Percentiles rank a stretch among this genome's conserved stretches.
phyloP scores from a whole-genome alignment of 176 grass and related monocot genomes.

The Avena atlantica region DNA sequence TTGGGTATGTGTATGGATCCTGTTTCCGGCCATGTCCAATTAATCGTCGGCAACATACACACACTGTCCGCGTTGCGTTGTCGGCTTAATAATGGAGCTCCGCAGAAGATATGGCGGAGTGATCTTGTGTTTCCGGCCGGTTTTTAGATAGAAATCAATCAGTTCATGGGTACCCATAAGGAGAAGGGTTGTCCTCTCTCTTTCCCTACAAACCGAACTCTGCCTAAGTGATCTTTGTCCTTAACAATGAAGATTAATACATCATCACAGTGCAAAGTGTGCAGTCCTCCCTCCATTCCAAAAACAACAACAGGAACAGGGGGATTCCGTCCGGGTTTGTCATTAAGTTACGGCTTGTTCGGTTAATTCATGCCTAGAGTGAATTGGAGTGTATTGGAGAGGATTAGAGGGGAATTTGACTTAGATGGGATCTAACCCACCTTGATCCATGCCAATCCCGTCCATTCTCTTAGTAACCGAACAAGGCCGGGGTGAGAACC shows the following conservation, averaged over 20 bases:
- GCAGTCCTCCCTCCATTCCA: neutral
- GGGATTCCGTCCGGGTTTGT: too few species aligned
- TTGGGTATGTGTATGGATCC: neutral
- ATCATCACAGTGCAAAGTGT: neutral
- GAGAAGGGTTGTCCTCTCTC: neutral
- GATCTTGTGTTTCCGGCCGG: neutral
- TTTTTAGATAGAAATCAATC: neutral
- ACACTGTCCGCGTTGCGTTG: slow-evolving; percentile 6
- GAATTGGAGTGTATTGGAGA: too few species aligned
- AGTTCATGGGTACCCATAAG: neutral
- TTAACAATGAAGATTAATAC: neutral
- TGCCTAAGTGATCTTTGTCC: neutral
- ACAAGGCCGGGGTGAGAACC: too few species aligned
- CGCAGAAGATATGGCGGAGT: neutral
- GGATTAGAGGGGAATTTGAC: too few species aligned
- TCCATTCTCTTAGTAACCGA: too few species aligned
- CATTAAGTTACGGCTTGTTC: too few species aligned
- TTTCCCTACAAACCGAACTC: neutral
- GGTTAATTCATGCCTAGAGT: too few species aligned
- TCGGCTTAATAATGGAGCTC: neutral
- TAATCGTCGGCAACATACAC: slow-evolving; percentile 1
- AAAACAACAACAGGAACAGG: too few species aligned
- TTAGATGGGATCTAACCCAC: too few species aligned
- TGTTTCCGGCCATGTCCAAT: neutral
- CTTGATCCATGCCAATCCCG: too few species aligned